Conservation (phyloP, 208 protist genomes). For the Acanthamoeba triangularis region DNA sequence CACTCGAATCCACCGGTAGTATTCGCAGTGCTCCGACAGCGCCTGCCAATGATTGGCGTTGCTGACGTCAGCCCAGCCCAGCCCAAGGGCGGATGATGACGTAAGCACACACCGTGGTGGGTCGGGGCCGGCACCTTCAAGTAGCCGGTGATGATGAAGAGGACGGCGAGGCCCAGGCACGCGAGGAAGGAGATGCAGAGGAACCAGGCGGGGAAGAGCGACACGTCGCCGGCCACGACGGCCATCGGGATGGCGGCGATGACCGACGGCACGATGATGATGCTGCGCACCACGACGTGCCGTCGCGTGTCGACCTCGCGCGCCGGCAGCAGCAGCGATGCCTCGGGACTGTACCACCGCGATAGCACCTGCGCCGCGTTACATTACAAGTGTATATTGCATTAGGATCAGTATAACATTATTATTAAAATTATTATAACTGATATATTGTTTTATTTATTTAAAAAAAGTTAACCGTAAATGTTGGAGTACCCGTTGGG, state of each 20-base stretch:
- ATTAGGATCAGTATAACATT: too few species aligned
- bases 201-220: constrained; percentile 59
- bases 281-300: neutral
- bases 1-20: constrained; percentile 55
- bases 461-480: neutral
- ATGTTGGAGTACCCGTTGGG: neutral
- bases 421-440: neutral
- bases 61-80: neutral
- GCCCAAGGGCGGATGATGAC: neutral
- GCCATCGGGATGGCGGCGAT: constrained; percentile 48
- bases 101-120: neutral
- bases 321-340: neutral
- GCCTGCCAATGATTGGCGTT: neutral
- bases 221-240: constrained; percentile 16
- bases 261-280: constrained; percentile 49
- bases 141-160: constrained; percentile 35
- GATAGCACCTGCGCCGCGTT: neutral
- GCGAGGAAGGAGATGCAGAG: constrained; percentile 68
- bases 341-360: constrained; percentile 66
- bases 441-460: too few species aligned
- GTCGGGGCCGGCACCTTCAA: neutral
- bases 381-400: neutral
- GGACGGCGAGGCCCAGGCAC: neutral
- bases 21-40: constrained; percentile 54
- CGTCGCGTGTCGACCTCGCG: neutral